Base-by-base conservation (phyloP, 1,284 basidiomycete genomes). In the Farysia itapuensis region DNA sequence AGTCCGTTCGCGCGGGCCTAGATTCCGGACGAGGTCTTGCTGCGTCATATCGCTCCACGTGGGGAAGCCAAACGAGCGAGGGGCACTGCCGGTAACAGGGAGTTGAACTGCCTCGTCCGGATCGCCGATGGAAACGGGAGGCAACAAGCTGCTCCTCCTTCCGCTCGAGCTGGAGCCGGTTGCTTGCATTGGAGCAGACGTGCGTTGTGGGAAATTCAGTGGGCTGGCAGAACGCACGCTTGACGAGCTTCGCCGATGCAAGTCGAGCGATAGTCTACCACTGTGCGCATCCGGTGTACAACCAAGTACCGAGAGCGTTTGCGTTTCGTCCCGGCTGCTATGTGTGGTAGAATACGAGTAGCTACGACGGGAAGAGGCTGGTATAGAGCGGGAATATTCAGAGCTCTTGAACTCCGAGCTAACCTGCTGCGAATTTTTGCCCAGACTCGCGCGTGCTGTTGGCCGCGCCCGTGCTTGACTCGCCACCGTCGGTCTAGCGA, bases 1-100 rank as follows among this genome's bases (percentile, higher is more conserved):
- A 22, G 91, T 96, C 39, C 94, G 84, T 77, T 98, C 94, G 46
- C 92, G 83, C 18, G 90, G 86, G 16, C 91, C 90, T 16, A 98
- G 81, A 73, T 98, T 94, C 31, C 86, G 86, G 7, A 97, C 90
- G 23, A 98, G 84, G 75, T 98, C 94, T 47, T 90, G 89, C 74
- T 95, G 89, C 7, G 92, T 91, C 70, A 89, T 88, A 77, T 96
- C 90, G 70, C 89, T 92, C 94, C 94, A 98, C 28, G 90, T 94
- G 45, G 67, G 67, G 21, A 51, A 66, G 11, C 61, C 61, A 11
- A 61, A 48, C 3, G 47, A 43, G 9, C 43, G 46, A 2, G 44
- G 15, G 2, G 52, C 54, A 13, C 25, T 13, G 18, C 34, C 37
- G 13, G 32, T 41, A 11, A 46, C 42, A 4, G 41, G 51, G 13